Conservation (phyloP, 805 yeast species). For the Suhomyces vadensis region DNA sequence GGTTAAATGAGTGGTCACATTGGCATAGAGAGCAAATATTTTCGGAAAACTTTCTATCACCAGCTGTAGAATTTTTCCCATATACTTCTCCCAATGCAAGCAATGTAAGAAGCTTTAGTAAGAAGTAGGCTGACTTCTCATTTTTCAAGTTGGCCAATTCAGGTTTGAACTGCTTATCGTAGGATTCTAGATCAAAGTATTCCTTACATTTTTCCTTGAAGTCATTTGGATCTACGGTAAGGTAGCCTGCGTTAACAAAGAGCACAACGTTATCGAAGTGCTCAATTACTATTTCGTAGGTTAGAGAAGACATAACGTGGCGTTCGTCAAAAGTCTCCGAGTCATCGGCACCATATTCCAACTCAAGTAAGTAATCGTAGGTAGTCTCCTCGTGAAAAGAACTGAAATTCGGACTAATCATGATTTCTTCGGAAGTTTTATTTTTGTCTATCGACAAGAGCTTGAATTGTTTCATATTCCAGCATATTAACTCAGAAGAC, state of each 20-base stretch:
- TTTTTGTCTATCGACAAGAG: conserved; percentile 4
- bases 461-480: conserved; percentile 23
- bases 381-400: conserved; percentile 24
- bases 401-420: conserved; percentile 25
- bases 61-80: conserved; percentile 12
- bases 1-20: neutral
- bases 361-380: conserved; percentile 15
- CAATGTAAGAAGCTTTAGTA: conserved; percentile 22
- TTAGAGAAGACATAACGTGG: conserved; percentile 1
- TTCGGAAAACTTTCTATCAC: neutral
- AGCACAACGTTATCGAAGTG: conserved; percentile 18
- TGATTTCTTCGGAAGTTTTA: conserved; percentile 11
- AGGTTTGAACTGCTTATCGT: neutral
- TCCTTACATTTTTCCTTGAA: conserved; percentile 14
- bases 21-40: neutral
- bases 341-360: neutral
- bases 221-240: conserved; percentile 23
- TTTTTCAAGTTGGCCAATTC: neutral
- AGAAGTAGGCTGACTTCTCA: conserved; percentile 15
- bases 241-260: conserved; percentile 27
- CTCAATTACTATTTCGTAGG: neutral
- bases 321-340: neutral
- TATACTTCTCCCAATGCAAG: conserved; percentile 27
- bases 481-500: conserved; percentile 26
- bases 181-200: conserved; percentile 17